Evolutionary conservation across 116 monocot species (phyloP), one percentile per base, ranked within the genome.

Genomic region (Iris pallida): DNA sequence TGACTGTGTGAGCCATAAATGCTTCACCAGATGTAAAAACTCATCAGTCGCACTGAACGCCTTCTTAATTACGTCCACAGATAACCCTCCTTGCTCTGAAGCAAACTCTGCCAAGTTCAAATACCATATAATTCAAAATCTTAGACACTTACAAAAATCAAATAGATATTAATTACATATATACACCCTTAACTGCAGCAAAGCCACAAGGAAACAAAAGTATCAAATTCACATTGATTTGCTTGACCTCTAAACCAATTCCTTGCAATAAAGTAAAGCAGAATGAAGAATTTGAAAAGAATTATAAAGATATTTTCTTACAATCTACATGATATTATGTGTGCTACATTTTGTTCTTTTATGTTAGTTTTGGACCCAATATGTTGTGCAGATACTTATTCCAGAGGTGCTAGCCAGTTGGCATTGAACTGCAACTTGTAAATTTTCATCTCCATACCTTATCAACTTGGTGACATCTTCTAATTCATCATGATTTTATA

Each of bases 401-500:
- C 93, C 8, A 83, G 70, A 88, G 93, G 98, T 76, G 88, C 93
- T 67, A 93, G 98, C 67, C 82, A 83, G 16, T 72, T 88, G 65
- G 77, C 90, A 66, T 77, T 99, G 78, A 99, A 99, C 63, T 93
- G 90, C 79, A 99, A 93, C 63, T 90, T 90, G 98, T 99, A 90
- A 69, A 8, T 14, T 57, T 53, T 57, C 7, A 14, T 66, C 81
- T 20, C 72, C 15, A 7, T 43, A 70, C n/a, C 4, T 1, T 20
- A 64, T n/a, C 6, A 8, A n/a, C 20, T 53, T 47, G 16, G 11
- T 47, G 4, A 18, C 12, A 19, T 13, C 52, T 15, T 40, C 13
- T 45, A 20, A 42, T 16, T 40, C 55, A 53, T 67, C n/a, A 54
- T 9, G 30, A 30, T 53, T 55, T 42, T 3, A 17, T 0, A 13